Evolutionary conservation across 108 stramenopile genomes (phyloP).

Genomic region (Pseudonitzschia pungens): DNA sequence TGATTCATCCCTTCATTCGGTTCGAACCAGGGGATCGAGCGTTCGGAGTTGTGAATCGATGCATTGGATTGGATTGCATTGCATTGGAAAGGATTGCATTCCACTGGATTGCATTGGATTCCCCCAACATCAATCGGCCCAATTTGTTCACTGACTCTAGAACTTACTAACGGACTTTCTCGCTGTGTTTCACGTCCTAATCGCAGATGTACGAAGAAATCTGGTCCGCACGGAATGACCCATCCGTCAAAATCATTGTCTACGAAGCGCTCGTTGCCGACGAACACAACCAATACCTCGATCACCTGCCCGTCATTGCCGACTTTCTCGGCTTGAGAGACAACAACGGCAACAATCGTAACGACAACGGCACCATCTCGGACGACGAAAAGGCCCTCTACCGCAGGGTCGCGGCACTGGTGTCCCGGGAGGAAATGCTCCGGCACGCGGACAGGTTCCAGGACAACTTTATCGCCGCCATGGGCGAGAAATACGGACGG

Average conservation of each 20-base stretch:
- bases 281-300: background rate
- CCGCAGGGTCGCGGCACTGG: background rate
- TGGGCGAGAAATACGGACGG: slow-evolving; percentile 3
- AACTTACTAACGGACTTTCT: too few species aligned
- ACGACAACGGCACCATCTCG: too few species aligned
- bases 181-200: too few species aligned
- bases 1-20: too few species aligned
- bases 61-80: too few species aligned
- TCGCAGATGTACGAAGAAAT: slow-evolving; percentile 11
- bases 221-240: slow-evolving; percentile 10
- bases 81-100: too few species aligned
- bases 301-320: slow-evolving; percentile 7
- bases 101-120: too few species aligned
- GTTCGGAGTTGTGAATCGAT: too few species aligned
- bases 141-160: too few species aligned
- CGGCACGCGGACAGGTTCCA: slow-evolving; percentile 2
- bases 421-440: slow-evolving; percentile 5
- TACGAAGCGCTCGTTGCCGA: slow-evolving; percentile 12
- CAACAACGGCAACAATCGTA: too few species aligned
- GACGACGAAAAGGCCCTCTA: background rate
- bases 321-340: background rate
- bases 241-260: slow-evolving; percentile 4
- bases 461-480: slow-evolving; percentile 10
- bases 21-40: too few species aligned
- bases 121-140: too few species aligned